phyloP scores from a whole-genome alignment of 192 early-diverging fungal genomes.

The Entomortierella lignicola region DNA sequence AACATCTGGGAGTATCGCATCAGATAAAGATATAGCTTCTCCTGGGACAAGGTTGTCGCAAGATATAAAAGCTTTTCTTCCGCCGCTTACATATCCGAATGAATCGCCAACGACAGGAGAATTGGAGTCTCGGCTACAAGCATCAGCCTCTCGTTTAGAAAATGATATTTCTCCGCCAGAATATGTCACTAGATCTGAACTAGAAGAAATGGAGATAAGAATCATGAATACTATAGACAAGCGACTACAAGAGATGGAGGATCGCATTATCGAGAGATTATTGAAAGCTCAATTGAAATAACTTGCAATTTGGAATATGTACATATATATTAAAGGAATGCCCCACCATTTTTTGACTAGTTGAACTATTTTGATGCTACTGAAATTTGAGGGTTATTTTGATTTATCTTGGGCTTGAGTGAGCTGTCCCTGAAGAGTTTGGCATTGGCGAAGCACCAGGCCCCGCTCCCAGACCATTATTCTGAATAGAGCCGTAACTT shows the following conservation, averaged over 20 bases:
- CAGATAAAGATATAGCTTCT: background rate
- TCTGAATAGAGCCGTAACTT: conserved; percentile 35
- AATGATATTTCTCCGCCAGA: background rate
- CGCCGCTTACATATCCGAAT: background rate
- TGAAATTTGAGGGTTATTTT: background rate
- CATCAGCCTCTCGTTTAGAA: background rate
- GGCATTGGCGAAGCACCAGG: conserved; percentile 4
- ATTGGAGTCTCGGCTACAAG: background rate
- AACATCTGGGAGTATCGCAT: background rate
- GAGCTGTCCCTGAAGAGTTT: background rate
- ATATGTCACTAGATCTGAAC: conserved; percentile 32
- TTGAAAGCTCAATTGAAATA: background rate
- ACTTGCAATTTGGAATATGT: background rate
- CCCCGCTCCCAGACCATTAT: conserved; percentile 5
- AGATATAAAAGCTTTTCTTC: background rate
- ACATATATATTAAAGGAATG: too few species aligned
- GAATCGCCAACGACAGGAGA: background rate
- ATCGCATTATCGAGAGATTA: conserved; percentile 18
- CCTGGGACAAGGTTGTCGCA: background rate
- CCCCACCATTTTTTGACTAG: too few species aligned
- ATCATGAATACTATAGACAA: conserved; percentile 35
- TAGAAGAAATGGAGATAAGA: conserved; percentile 29
- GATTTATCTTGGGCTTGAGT: background rate
- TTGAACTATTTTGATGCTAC: background rate
- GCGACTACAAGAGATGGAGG: conserved; percentile 26